A percentile compares a stretch with the other conserved stretches of the same genome.
phyloP scores from a whole-genome alignment of 257 asterid genomes.

The Cordia subcordata region DNA sequence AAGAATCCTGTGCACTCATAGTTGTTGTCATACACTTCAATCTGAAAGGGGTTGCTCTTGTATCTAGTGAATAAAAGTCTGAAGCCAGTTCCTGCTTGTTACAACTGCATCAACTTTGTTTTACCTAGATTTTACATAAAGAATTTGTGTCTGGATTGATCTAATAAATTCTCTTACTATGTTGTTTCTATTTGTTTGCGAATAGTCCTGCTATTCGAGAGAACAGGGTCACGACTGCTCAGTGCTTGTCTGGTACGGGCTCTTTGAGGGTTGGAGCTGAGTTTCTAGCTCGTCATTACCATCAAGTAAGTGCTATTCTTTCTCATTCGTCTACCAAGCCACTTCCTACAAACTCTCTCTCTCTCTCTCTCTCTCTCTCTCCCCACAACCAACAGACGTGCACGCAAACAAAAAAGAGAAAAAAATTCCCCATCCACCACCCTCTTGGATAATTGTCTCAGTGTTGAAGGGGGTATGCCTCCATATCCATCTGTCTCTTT shows the following conservation, averaged over 20 bases:
- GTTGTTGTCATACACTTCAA: too few relatives aligned
- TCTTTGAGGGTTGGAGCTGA: conserved; percentile 97
- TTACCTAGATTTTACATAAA: too few relatives aligned
- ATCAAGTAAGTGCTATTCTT: conserved; percentile 51
- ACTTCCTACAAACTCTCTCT: neutral
- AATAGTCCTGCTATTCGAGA: conserved; percentile 86
- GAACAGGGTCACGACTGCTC: conserved; percentile 90
- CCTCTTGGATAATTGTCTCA: neutral
- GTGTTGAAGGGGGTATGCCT: neutral
- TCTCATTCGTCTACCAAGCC: neutral
- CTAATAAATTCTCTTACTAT: neutral
- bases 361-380: neutral
- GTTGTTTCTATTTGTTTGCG: conserved; percentile 25
- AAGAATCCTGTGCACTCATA: too few relatives aligned
- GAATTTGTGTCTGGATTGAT: conserved; percentile 5
- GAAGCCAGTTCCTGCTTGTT: too few relatives aligned
- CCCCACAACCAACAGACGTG: neutral
- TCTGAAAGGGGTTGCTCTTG: too few relatives aligned
- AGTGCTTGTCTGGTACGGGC: conserved; percentile 99
- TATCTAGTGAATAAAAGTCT: too few relatives aligned
- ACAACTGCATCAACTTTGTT: too few relatives aligned
- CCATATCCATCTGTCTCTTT: neutral
- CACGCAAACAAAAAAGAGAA: too few relatives aligned
- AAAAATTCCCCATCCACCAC: neutral
- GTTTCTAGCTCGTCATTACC: conserved; percentile 80